These are phyloP conservation scores for Ricinus communis DNA, from an alignment of 345 rosid species.

Conservation along the genomic window DNA sequence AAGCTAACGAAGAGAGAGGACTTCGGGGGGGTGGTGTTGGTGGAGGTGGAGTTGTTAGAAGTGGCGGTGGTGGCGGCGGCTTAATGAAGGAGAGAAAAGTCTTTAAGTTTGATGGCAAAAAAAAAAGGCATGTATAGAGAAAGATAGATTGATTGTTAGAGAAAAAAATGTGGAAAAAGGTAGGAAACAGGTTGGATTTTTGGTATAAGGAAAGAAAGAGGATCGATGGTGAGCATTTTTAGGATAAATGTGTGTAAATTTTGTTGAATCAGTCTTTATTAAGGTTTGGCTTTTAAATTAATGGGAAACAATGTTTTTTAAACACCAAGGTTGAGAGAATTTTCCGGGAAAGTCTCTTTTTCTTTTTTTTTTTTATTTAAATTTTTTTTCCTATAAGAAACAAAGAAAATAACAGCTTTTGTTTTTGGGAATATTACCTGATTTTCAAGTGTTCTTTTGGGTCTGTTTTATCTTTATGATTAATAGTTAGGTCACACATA, in stretches of 20 bases:
- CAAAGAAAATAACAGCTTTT: background rate
- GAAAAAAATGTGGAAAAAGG: constrained; percentile 22
- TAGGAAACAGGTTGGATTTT: constrained; percentile 26
- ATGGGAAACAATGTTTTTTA: background rate
- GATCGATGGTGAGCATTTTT: constrained; percentile 23
- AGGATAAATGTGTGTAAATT: constrained; percentile 10
- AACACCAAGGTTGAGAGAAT: constrained; percentile 11
- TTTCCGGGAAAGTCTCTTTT: constrained; percentile 16
- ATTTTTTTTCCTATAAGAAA: too few species aligned
- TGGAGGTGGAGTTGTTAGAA: background rate
- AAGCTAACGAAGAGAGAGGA: background rate
- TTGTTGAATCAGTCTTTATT: constrained; percentile 16
- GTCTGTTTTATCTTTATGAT: background rate
- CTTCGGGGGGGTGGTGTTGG: background rate
- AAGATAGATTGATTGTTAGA: background rate
- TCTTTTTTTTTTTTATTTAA: too few species aligned
- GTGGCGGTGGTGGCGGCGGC: background rate
- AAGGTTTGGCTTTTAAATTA: background rate
- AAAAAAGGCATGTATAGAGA: constrained; percentile 12
- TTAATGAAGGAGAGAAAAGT: background rate
- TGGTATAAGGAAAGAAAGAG: constrained; percentile 1
- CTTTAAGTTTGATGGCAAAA: constrained; percentile 11
- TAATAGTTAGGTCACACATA: too few species aligned
- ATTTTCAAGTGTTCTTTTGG: too few species aligned
- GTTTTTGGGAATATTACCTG: too few species aligned